Conservation (phyloP, 164 flowering plant species). For the Chimonanthus praecox region DNA sequence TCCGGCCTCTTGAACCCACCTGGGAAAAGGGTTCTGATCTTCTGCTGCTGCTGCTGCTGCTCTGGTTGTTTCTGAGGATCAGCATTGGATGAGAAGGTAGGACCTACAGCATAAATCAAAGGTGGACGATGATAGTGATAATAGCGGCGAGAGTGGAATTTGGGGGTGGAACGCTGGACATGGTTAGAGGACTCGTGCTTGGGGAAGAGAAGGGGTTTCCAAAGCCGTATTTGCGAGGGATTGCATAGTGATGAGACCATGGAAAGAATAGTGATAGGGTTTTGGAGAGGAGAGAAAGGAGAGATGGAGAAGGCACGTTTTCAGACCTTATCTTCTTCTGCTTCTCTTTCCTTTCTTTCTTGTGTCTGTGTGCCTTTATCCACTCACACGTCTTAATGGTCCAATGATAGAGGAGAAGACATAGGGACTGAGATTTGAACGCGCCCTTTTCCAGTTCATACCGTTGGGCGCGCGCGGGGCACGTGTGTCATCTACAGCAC, state of each 20-base stretch:
- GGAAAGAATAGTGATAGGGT: slow-evolving; percentile 13
- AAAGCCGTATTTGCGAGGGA: slow-evolving; percentile 12
- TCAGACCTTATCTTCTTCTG: neutral
- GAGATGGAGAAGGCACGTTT: neutral
- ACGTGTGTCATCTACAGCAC: too few relatives aligned
- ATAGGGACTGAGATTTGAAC: too few relatives aligned
- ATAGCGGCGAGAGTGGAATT: slow-evolving; percentile 2
- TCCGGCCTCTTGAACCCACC: slow-evolving; percentile 87
- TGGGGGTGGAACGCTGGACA: slow-evolving; percentile 5
- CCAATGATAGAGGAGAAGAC: too few relatives aligned
- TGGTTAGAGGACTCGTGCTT: neutral
- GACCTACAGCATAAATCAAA: slow-evolving; percentile 12
- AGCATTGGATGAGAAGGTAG: slow-evolving; percentile 7
- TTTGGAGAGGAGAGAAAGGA: neutral
- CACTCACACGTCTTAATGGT: too few relatives aligned
- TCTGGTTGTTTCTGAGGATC: slow-evolving; percentile 10
- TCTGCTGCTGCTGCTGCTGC: slow-evolving; percentile 19
- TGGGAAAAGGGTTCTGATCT: slow-evolving; percentile 59
- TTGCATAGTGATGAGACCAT: slow-evolving; percentile 39
- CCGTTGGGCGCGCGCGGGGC: too few relatives aligned
- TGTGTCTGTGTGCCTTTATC: neutral
- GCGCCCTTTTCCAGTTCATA: too few relatives aligned
- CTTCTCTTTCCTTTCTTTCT: neutral
- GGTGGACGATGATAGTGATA: slow-evolving; percentile 3
- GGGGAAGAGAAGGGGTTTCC: slow-evolving; percentile 17